Conservation (phyloP, 495 filamentous ascomycete genomes). For the Talaromyces thailandensis region DNA sequence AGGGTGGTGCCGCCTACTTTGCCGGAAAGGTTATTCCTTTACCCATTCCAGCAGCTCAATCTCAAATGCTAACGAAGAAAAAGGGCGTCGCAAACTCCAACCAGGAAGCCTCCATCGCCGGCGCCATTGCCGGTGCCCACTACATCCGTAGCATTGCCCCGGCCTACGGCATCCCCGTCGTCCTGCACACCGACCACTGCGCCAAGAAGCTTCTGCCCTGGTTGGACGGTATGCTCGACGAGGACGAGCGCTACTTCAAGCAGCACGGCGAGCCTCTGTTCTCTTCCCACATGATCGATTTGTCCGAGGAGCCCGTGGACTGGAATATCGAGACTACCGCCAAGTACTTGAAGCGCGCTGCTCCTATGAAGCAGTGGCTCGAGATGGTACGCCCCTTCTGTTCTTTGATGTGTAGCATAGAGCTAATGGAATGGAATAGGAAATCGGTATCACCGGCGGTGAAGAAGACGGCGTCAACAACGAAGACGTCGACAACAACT, state of each 20-base stretch:
- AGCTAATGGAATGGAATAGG: constrained; percentile 27
- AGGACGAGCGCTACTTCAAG: constrained; percentile 90
- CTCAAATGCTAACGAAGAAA: too few relatives aligned
- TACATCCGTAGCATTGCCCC: constrained; percentile 88
- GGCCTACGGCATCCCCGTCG: constrained; percentile 78
- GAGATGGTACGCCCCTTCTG: constrained; percentile 65
- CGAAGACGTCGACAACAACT: constrained; percentile 75
- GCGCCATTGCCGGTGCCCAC: constrained; percentile 80
- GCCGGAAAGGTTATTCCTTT: constrained; percentile 62
- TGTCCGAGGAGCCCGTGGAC: constrained; percentile 80
- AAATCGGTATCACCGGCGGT: constrained; percentile 83
- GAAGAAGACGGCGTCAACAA: constrained; percentile 66
- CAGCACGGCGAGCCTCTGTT: constrained; percentile 85
- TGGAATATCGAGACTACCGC: constrained; percentile 87
- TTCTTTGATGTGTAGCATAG: neutral
- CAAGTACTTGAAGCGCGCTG: constrained; percentile 81
- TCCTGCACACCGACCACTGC: constrained; percentile 90
- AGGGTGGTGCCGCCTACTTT: constrained; percentile 93
- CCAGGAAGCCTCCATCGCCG: constrained; percentile 81
- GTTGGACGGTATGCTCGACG: constrained; percentile 92
- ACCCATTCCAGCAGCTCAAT: neutral
- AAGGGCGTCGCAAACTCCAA: constrained; percentile 77
- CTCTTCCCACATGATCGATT: constrained; percentile 95
- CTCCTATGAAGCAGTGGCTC: constrained; percentile 95
- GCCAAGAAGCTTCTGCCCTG: constrained; percentile 91